Conservation (phyloP, 176 grass and related monocot genomes). For the Raddia guianensis region DNA sequence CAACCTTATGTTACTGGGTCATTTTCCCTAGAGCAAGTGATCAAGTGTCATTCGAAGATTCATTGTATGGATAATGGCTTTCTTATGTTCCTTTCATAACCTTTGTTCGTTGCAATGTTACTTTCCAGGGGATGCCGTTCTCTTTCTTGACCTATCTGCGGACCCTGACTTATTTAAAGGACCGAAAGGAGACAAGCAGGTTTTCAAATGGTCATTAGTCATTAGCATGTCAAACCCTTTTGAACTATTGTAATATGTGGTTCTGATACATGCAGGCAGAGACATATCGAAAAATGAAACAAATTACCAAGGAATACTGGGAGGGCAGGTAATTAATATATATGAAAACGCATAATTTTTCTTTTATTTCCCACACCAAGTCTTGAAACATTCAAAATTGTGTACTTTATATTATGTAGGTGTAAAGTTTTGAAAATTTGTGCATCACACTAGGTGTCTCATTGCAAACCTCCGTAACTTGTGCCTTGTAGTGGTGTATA, state of each 20-base stretch:
- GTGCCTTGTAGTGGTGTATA: neutral
- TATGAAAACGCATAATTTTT: neutral
- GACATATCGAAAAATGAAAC: slow-evolving; percentile 90
- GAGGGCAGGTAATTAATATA: slow-evolving; percentile 63
- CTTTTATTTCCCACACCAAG: slow-evolving; percentile 1
- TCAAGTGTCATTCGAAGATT: neutral
- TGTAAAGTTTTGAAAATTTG: too few relatives aligned
- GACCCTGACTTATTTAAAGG: slow-evolving; percentile 86
- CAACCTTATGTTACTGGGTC: neutral
- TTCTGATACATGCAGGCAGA: slow-evolving; percentile 60
- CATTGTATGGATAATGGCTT: neutral
- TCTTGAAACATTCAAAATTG: neutral
- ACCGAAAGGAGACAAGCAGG: slow-evolving; percentile 87
- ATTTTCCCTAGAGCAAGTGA: neutral
- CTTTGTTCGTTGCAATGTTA: slow-evolving; percentile 29
- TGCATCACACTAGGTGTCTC: neutral
- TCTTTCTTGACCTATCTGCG: slow-evolving; percentile 82
- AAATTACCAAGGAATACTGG: slow-evolving; percentile 79
- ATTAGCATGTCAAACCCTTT: slow-evolving; percentile 35
- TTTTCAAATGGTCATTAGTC: slow-evolving; percentile 43
- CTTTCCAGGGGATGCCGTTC: slow-evolving; percentile 69
- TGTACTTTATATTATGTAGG: too few relatives aligned
- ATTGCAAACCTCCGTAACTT: neutral
- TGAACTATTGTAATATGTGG: slow-evolving; percentile 35
- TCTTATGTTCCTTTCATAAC: slow-evolving; percentile 4